phyloP scores from a whole-genome alignment of 371 early-diverging fungal genomes.

The Mortierella sp. region DNA sequence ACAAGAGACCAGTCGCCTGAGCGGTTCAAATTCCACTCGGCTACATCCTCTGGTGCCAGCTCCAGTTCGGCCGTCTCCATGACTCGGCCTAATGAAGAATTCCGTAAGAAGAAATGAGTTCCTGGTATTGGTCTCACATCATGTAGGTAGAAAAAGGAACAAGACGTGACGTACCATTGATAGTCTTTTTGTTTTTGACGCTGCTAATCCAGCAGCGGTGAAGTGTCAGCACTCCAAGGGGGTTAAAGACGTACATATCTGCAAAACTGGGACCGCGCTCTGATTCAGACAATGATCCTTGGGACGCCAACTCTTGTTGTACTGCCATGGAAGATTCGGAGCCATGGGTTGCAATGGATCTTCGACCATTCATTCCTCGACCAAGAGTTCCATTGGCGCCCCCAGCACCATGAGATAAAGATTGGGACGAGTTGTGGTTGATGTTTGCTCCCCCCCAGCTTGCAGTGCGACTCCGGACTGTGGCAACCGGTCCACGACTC shows the following conservation, averaged over 20 bases:
- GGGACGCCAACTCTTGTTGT: conserved; percentile 46
- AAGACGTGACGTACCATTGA: conserved; percentile 48
- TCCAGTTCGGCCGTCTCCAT: conserved; percentile 63
- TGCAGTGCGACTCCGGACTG: conserved; percentile 47
- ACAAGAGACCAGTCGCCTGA: conserved; percentile 60
- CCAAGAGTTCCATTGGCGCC: conserved; percentile 16
- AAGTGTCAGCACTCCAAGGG: conserved; percentile 64
- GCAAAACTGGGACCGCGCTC: conserved; percentile 61
- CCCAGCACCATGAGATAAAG: conserved; percentile 6
- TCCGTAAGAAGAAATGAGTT: not conserved
- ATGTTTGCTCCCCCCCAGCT: conserved; percentile 43
- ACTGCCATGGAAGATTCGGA: conserved; percentile 35
- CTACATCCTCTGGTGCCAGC: conserved; percentile 67
- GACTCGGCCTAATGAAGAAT: conserved; percentile 48
- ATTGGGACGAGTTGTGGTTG: conserved; percentile 12
- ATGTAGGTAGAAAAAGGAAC: not conserved
- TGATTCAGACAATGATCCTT: conserved; percentile 33
- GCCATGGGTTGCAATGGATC: not conserved
- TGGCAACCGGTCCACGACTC: conserved; percentile 43
- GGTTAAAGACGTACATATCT: conserved; percentile 70
- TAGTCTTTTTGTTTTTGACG: conserved; percentile 60
- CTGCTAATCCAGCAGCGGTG: conserved; percentile 71
- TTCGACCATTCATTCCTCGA: conserved; percentile 1
- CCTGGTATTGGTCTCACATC: not conserved
- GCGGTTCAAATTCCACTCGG: conserved; percentile 69